Conservation (phyloP, 2,329 filamentous ascomycete species). For the Apiospora hydei region DNA sequence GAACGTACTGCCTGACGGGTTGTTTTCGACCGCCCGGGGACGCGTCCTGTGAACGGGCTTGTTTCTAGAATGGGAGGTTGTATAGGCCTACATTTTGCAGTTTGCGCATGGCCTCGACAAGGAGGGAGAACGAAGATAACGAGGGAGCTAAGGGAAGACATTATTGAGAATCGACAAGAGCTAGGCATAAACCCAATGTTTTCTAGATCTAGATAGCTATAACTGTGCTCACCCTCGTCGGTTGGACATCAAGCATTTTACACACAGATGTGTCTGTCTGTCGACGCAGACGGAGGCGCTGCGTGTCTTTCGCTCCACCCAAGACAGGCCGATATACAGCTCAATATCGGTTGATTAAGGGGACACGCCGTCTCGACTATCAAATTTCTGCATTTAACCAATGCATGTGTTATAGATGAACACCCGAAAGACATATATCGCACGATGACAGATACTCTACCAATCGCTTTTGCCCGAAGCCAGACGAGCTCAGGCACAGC, state of each 20-base stretch:
- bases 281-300: background rate
- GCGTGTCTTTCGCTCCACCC: background rate
- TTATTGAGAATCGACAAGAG: no score
- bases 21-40: no score
- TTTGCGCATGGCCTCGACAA: no score
- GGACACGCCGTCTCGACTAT: background rate
- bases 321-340: background rate
- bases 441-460: background rate
- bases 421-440: background rate
- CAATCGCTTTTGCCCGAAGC: background rate
- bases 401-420: background rate
- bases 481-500: background rate
- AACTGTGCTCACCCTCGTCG: no score
- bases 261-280: background rate
- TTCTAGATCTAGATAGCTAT: no score
- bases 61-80: no score
- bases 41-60: no score
- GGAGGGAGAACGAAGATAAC: no score
- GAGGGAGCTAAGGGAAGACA: no score
- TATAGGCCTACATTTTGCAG: no score
- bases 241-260: background rate
- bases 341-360: constrained; percentile 15
- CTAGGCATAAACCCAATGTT: no score
- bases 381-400: background rate
- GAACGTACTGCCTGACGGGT: no score